Evolutionary conservation across 345 rosid species (phyloP), one percentile per base, ranked within the genome.

Genomic region (Salix arbutifolia): DNA sequence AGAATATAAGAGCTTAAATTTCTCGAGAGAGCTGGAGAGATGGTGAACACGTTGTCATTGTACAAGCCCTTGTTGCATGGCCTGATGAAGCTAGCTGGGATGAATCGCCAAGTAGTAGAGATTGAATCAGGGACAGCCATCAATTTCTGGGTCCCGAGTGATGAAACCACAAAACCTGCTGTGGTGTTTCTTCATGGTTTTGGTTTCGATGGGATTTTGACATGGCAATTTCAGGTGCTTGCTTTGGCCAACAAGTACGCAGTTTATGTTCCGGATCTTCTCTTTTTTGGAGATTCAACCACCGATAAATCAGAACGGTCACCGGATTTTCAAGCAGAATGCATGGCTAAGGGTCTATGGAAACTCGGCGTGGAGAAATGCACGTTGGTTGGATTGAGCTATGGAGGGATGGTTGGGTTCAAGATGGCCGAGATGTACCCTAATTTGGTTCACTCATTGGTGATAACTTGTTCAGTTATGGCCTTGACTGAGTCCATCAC

Each of bases 141-240:
- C 4, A 42, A 69, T 58, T 76, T 69, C 74, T 83, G 83, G 78
- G 38, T 65, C 65, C 85, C 75, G 26, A 69, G 67, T 70, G 40
- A 48, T 70, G 50, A 48, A 71, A 42, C 74, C 77, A 76, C 0
- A 7, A 68, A 40, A 68, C 14, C 48, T 3, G 83, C 76, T 0
- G 79, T 87, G 3, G 86, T 83, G 4, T 76, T 89, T 76, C 82
- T 89, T 40, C 92, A 87, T 21, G 85, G 86, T 16, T 86, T 86
- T 17, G 78, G 42, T 0, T 31, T 48, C 1, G 65, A 78, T 12
- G 90, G 89, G 38, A 81, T 87, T 37, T 26, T 78, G 6, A 83
- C 88, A 8, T 86, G 92, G 89, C 84, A 78, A 40, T 72, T 82
- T 74, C 90, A 89, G 69, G 85, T 70, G 26, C 73, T 80, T 3